Conservation (phyloP, 495 filamentous ascomycete genomes). For the Elasticomyces elasticus region DNA sequence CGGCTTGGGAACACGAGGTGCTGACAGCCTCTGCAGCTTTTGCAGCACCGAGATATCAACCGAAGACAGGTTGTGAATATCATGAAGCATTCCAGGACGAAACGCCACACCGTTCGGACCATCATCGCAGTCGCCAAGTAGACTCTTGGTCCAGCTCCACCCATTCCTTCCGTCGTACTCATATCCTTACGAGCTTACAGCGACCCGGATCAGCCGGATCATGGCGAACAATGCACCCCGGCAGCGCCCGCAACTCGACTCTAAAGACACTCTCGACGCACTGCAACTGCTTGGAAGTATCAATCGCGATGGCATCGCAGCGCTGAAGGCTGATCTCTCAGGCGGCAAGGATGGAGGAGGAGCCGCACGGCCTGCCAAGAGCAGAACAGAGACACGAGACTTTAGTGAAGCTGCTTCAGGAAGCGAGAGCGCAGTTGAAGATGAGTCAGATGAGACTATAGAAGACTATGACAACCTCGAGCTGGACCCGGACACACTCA, state of each 20-base stretch:
- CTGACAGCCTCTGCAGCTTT: neutral
- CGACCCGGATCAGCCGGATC: neutral
- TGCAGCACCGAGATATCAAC: neutral
- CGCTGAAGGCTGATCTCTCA: neutral
- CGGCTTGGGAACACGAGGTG: too few species aligned
- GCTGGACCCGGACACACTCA: constrained; percentile 21
- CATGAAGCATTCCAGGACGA: too few species aligned
- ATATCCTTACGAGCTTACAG: neutral
- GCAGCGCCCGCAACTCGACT: constrained; percentile 1
- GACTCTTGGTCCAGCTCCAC: neutral
- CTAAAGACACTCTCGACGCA: constrained; percentile 4
- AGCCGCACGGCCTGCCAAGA: neutral
- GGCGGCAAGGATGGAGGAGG: constrained; percentile 2
- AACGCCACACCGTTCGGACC: too few species aligned
- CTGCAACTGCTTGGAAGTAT: neutral
- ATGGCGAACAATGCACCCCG: constrained; percentile 1
- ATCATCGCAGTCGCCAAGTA: neutral
- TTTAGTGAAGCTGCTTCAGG: neutral
- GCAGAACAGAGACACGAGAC: neutral
- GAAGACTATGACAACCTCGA: constrained; percentile 25
- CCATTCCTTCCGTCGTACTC: neutral
- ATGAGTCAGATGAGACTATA: constrained; percentile 11
- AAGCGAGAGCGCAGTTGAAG: neutral
- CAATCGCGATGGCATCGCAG: constrained; percentile 1
- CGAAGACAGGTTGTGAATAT: neutral